Conservation (phyloP, 2,329 filamentous ascomycete genomes). For the Phaeosphaeria sp. region DNA sequence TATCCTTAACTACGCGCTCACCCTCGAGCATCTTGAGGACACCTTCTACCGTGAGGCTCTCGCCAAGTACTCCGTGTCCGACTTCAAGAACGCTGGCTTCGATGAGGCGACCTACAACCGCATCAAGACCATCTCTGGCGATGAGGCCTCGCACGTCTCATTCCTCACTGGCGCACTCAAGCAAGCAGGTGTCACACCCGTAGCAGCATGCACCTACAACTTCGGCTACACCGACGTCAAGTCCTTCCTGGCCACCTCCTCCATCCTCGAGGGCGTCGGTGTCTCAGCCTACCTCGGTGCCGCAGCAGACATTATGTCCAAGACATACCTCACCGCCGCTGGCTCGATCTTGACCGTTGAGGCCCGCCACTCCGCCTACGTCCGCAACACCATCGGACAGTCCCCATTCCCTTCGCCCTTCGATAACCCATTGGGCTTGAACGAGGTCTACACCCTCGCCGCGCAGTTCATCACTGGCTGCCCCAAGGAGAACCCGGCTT, state of each 20-base stretch:
- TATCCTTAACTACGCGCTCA: constrained; percentile 54
- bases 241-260: constrained; percentile 60
- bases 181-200: constrained; percentile 58
- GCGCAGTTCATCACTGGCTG: constrained; percentile 67
- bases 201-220: constrained; percentile 62
- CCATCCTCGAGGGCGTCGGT: constrained; percentile 64
- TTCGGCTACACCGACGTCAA: constrained; percentile 59
- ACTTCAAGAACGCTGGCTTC: constrained; percentile 37
- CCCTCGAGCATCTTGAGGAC: constrained; percentile 60
- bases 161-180: constrained; percentile 59
- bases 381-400: constrained; percentile 59
- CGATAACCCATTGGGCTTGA: constrained; percentile 64
- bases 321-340: constrained; percentile 66
- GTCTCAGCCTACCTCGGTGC: constrained; percentile 69
- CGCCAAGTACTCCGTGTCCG: constrained; percentile 57
- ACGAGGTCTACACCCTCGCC: constrained; percentile 70
- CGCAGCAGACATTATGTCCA: constrained; percentile 63
- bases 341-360: constrained; percentile 71
- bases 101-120: constrained; percentile 63
- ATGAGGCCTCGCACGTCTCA: constrained; percentile 65
- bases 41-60: constrained; percentile 69
- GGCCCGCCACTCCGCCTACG: constrained; percentile 68
- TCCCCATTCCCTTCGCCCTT: constrained; percentile 66
- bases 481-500: constrained; percentile 59
- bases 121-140: constrained; percentile 61